Conservation (phyloP, 169 alveolate species). For the Plasmodium vivax region DNA sequence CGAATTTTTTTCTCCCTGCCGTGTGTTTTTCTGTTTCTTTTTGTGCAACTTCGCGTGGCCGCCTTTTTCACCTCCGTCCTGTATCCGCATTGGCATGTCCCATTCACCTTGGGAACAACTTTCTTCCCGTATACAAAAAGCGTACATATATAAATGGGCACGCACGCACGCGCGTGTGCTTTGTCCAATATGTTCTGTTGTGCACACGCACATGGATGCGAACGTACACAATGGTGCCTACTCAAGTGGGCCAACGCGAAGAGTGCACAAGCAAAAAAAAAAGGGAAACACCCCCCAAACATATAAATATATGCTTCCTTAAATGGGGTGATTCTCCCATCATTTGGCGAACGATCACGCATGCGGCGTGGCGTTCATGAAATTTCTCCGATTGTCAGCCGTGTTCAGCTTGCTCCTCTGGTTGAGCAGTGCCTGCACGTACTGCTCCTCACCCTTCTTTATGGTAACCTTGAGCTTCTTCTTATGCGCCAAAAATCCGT, state of each 20-base stretch:
- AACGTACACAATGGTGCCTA: not conserved
- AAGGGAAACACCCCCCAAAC: not conserved
- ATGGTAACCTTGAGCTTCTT: conserved; percentile 91
- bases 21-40: not conserved
- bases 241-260: not conserved
- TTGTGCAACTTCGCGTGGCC: not conserved
- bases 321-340: not conserved
- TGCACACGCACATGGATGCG: not conserved
- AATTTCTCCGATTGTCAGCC: conserved; percentile 32
- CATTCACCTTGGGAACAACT: not conserved
- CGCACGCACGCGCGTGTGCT: not conserved
- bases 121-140: not conserved
- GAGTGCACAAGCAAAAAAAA: not conserved
- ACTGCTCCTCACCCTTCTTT: conserved; percentile 90
- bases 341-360: not conserved
- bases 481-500: conserved; percentile 90
- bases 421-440: conserved; percentile 50
- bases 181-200: not conserved
- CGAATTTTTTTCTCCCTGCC: not conserved
- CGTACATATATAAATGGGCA: not conserved
- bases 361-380: conserved; percentile 8
- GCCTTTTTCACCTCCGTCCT: not conserved
- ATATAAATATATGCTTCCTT: not conserved
- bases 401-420: conserved; percentile 44
- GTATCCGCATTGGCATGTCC: not conserved